Evolutionary conservation across 1,284 basidiomycete genomes (phyloP).

Genomic region (Wolfiporia cocos): DNA sequence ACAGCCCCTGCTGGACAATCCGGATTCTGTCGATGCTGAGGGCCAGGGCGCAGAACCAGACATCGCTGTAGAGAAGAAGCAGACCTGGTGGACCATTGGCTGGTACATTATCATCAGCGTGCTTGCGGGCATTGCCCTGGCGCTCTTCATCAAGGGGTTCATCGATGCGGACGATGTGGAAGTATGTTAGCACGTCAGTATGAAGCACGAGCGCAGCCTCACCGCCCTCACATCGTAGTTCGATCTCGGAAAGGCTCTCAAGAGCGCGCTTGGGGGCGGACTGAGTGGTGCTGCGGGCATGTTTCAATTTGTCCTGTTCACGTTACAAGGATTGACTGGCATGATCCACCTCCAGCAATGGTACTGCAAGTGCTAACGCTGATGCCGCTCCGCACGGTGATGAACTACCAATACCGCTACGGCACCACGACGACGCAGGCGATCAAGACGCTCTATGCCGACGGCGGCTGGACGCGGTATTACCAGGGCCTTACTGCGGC

Average conservation of each 20-base stretch:
- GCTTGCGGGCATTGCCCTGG: conserved; percentile 33
- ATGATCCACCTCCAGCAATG: conserved; percentile 54
- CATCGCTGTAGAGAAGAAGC: conserved; percentile 16
- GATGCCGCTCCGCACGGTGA: conserved; percentile 83
- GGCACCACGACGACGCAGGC: conserved; percentile 70
- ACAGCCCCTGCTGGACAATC: conserved; percentile 4
- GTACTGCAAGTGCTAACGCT: conserved; percentile 81
- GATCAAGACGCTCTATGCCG: conserved; percentile 59
- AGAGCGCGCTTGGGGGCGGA: conserved; percentile 79
- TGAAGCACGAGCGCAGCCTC: no score
- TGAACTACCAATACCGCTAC: conserved; percentile 90
- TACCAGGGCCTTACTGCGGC: conserved; percentile 82
- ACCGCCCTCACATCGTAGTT: no score
- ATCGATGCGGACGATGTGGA: conserved; percentile 62
- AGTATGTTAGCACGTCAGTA: no score
- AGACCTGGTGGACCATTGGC: conserved; percentile 22
- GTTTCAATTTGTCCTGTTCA: conserved; percentile 10
- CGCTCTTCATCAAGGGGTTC: conserved; percentile 60
- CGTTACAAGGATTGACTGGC: not conserved
- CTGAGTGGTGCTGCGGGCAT: conserved; percentile 77
- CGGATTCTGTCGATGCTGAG: conserved; percentile 4
- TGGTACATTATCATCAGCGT: conserved; percentile 31
- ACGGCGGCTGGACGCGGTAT: conserved; percentile 77
- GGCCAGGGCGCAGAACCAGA: not conserved
- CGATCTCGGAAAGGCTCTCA: conserved; percentile 68